Evolutionary conservation across 176 grass and related monocot genomes (phyloP).

Genomic region (Leersia perrieri): DNA sequence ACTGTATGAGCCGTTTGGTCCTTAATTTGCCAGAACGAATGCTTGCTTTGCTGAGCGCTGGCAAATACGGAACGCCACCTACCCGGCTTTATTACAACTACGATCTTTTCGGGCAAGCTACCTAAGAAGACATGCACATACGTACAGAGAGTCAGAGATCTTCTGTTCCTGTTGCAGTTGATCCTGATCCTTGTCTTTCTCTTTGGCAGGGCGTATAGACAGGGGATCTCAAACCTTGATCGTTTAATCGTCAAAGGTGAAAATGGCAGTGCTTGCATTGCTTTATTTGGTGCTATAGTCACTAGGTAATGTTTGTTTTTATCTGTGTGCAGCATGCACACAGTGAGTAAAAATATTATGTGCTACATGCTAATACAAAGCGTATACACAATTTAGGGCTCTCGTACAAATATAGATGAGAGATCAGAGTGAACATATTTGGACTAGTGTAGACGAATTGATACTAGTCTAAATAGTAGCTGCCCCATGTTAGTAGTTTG

Average conservation of each 20-base stretch:
- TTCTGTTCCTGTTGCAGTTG: conserved; percentile 1
- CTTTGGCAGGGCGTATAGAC: not conserved
- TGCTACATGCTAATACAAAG: not conserved
- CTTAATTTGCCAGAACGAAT: conserved; percentile 28
- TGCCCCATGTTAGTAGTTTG: conserved; percentile 18
- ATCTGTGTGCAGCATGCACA: not conserved
- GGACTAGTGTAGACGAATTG: conserved; percentile 34
- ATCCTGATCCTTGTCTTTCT: conserved; percentile 6
- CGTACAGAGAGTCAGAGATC: conserved; percentile 5
- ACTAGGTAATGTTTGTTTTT: not conserved
- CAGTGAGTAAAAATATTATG: not conserved
- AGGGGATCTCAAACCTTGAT: not conserved
- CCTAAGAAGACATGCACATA: not conserved
- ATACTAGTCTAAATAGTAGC: conserved; percentile 50
- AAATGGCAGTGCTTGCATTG: not conserved
- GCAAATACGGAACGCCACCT: conserved; percentile 31
- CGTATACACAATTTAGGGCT: not conserved
- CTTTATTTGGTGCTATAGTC: not conserved
- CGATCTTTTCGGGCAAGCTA: conserved; percentile 28
- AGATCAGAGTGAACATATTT: conserved; percentile 5
- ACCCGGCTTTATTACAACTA: conserved; percentile 29
- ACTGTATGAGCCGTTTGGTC: not conserved
- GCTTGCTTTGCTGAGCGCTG: conserved; percentile 19
- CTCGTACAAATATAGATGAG: not conserved
- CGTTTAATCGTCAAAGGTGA: conserved; percentile 16